These are phyloP conservation scores for Trichoderma koningiopsis DNA, from an alignment of 2,329 filamentous ascomycete genomes.

Conservation along the genomic window DNA sequence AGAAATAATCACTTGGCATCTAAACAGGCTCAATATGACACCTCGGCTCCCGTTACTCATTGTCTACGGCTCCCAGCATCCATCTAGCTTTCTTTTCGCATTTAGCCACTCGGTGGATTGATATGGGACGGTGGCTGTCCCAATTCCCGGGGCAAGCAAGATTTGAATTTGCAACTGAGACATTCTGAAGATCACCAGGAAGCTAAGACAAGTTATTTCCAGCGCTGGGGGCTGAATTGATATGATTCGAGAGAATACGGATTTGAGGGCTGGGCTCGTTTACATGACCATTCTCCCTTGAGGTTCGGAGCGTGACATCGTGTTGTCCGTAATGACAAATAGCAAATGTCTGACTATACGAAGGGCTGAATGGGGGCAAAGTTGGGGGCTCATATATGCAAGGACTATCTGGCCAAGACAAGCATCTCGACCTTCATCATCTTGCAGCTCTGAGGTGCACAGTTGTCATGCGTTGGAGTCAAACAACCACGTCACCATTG, in stretches of 20 bases:
- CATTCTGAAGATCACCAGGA: not conserved
- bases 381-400: not conserved
- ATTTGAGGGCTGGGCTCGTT: not conserved
- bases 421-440: not conserved
- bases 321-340: not conserved
- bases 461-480: not conserved
- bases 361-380: not conserved
- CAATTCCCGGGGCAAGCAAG: not conserved
- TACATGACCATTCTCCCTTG: not conserved
- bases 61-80: not conserved
- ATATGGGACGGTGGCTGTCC: not conserved
- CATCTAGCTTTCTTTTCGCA: not conserved
- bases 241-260: slow-evolving; percentile 8
- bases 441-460: not conserved
- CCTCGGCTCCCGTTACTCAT: not conserved
- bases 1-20: too few relatives aligned
- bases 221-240: not conserved
- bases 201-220: slow-evolving; percentile 13
- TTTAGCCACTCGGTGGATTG: not conserved
- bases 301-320: not conserved
- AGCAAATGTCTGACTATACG: slow-evolving; percentile 9
- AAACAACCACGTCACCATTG: not conserved
- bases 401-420: not conserved
- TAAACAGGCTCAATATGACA: not conserved
- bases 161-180: not conserved